These are phyloP conservation scores for Syzygium aqueum DNA, from an alignment of 345 rosid species.

Conservation along the genomic window DNA sequence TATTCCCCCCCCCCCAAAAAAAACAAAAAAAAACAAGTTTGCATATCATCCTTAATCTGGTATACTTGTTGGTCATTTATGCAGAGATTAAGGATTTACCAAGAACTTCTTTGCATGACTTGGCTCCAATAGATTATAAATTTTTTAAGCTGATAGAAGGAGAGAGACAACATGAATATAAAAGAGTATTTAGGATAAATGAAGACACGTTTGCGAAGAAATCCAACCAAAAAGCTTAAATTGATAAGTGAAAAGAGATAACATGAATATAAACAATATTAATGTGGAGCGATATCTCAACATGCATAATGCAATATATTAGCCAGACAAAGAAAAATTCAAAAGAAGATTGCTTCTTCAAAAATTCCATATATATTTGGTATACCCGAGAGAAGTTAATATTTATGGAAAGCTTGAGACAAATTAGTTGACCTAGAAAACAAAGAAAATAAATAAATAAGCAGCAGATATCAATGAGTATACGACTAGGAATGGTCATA, in stretches of 20 bases:
- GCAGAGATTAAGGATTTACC: background rate
- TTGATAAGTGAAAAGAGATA: too few relatives aligned
- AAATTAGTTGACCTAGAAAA: background rate
- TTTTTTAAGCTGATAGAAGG: background rate
- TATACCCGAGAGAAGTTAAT: background rate
- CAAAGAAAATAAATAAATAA: background rate
- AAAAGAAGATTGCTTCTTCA: background rate
- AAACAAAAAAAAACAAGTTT: background rate
- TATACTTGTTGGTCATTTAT: background rate
- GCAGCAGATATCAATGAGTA: background rate
- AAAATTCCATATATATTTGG: background rate
- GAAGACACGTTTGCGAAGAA: too few relatives aligned
- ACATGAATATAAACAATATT: too few relatives aligned
- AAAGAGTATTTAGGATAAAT: too few relatives aligned
- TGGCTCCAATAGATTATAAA: background rate
- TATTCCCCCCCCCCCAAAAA: background rate
- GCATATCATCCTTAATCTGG: background rate
- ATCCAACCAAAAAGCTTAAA: too few relatives aligned
- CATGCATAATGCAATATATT: background rate
- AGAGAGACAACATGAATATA: too few relatives aligned
- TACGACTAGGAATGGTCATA: background rate
- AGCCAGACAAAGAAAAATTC: background rate
- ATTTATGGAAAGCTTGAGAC: background rate
- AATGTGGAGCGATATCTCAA: background rate
- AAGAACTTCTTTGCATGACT: background rate